A percentile compares a stretch with the other conserved stretches of the same genome.
phyloP scores from a whole-genome alignment of 345 rosid genomes.

The Stellera chamaejasme region DNA sequence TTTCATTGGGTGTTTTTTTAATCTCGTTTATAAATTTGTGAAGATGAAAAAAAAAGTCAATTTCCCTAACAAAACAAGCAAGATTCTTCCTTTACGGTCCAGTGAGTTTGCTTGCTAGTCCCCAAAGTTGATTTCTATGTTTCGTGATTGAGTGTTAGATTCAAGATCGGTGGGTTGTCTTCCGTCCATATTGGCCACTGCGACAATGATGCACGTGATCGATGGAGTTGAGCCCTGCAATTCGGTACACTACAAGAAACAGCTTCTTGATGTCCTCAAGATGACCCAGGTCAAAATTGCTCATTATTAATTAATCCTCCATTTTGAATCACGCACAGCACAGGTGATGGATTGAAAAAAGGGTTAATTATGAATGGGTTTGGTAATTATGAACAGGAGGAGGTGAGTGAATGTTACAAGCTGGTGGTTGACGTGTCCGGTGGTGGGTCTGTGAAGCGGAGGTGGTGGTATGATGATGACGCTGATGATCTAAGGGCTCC shows the following conservation, averaged over 20 bases:
- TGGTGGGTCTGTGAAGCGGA: slow-evolving; percentile 42
- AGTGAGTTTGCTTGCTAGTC: no score
- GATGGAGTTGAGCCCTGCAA: slow-evolving; percentile 46
- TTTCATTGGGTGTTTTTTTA: slow-evolving; percentile 2
- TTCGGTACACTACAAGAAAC: slow-evolving; percentile 37
- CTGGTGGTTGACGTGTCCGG: slow-evolving; percentile 34
- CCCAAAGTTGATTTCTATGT: background rate
- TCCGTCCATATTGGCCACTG: slow-evolving; percentile 80
- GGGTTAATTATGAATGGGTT: no score
- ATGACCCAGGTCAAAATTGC: slow-evolving; percentile 57
- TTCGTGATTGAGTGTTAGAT: slow-evolving; percentile 34
- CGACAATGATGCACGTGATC: slow-evolving; percentile 71
- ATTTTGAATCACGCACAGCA: no score
- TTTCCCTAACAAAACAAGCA: background rate
- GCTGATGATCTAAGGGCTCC: no score
- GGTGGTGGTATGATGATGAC: slow-evolving; percentile 21
- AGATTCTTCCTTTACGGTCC: no score
- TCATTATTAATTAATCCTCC: no score
- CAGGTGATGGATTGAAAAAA: no score
- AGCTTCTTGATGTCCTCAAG: slow-evolving; percentile 49
- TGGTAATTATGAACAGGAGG: slow-evolving; percentile 36
- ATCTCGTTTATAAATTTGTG: no score
- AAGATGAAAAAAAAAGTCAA: background rate
- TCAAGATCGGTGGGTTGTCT: slow-evolving; percentile 51
- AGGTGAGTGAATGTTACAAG: slow-evolving; percentile 40